Evolutionary conservation across 2,329 filamentous ascomycete genomes (phyloP).

Genomic region (Aureobasidium sp.): DNA sequence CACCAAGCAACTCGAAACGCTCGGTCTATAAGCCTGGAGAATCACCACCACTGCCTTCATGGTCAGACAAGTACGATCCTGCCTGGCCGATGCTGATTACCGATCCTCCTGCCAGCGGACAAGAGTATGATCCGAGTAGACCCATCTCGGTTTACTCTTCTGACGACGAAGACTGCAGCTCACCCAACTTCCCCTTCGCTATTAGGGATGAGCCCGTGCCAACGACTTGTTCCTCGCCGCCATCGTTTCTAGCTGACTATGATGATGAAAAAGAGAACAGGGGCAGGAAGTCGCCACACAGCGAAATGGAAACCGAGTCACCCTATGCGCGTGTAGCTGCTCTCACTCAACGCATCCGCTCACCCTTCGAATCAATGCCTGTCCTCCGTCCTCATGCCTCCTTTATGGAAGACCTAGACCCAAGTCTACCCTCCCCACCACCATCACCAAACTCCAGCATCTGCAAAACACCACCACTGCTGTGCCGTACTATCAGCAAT

Average conservation of each 20-base stretch:
- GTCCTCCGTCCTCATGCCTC: constrained; percentile 8
- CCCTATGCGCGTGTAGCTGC: neutral
- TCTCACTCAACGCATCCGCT: neutral
- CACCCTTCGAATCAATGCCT: constrained; percentile 3
- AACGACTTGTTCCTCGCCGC: neutral
- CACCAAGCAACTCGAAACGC: neutral
- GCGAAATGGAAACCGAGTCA: neutral
- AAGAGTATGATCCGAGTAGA: constrained; percentile 26
- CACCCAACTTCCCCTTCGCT: constrained; percentile 14
- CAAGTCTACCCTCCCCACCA: constrained; percentile 1
- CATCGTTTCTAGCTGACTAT: neutral
- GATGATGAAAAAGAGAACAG: neutral
- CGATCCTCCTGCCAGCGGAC: constrained; percentile 7
- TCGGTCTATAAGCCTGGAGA: neutral
- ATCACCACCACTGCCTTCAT: neutral
- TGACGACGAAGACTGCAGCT: constrained; percentile 10
- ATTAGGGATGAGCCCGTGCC: neutral
- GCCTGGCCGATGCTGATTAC: constrained; percentile 21
- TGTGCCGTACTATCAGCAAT: neutral
- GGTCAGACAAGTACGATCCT: constrained; percentile 23
- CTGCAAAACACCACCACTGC: constrained; percentile 1
- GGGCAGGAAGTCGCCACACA: neutral
- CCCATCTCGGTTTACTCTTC: constrained; percentile 12
- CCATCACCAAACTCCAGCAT: constrained; percentile 5
- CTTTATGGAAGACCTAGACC: neutral